Evolutionary conservation across 208 protist species (phyloP).

Genomic region (Cochliopodium minus): DNA sequence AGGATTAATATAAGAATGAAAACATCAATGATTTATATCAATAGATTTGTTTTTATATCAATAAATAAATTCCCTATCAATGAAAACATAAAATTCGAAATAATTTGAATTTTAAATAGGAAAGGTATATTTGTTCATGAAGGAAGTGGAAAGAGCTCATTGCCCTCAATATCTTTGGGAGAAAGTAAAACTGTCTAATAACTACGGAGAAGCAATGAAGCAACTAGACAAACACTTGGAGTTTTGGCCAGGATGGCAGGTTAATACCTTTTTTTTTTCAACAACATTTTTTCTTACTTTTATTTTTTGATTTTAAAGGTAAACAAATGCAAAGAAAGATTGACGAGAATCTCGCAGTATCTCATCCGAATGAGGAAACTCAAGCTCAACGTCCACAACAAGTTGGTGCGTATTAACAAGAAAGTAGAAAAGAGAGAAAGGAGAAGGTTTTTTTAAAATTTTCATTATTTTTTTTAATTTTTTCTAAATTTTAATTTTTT

Average conservation of each 20-base stretch:
- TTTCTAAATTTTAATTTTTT: no score
- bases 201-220: slow-evolving; percentile 74
- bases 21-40: no score
- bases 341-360: slow-evolving; percentile 90
- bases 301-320: slow-evolving; percentile 23
- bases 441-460: no score
- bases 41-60: no score
- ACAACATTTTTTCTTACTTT: neutral
- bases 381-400: slow-evolving; percentile 60
- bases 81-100: no score
- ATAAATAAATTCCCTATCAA: no score
- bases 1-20: no score
- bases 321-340: slow-evolving; percentile 87
- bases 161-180: slow-evolving; percentile 90
- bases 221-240: slow-evolving; percentile 80
- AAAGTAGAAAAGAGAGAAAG: slow-evolving; percentile 83
- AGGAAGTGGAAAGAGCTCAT: slow-evolving; percentile 94
- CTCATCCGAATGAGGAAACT: slow-evolving; percentile 90
- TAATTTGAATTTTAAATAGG: no score
- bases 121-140: slow-evolving; percentile 95
- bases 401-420: slow-evolving; percentile 86
- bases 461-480: neutral
- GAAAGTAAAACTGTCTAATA: slow-evolving; percentile 80
- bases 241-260: slow-evolving; percentile 74
- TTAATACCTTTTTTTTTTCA: neutral